Evolutionary conservation across 805 yeast species (phyloP), one percentile per base, ranked within the genome.

Genomic region (Brettanomyces custersianus): DNA sequence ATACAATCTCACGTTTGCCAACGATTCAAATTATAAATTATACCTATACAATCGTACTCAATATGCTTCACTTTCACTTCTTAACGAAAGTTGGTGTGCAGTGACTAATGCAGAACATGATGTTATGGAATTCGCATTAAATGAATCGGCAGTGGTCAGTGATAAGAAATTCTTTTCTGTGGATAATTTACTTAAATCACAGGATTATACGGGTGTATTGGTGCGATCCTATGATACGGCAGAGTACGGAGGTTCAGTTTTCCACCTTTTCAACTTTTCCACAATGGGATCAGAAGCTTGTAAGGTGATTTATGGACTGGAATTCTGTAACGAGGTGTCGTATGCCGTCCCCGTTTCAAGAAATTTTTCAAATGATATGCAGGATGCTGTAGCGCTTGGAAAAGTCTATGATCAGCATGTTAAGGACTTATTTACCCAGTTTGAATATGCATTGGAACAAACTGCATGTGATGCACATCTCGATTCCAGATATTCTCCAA

Each of bases 301-400:
- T 54, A 73, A 80, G 40, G 59, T 88, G 33, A 71, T 87, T 13
- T 85, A 73, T 52, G 81, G 74, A 40, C 63, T 90, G 40, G 77
- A 72, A 3, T 87, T 87, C 49, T 90, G 98, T 56, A 56, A 66
- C 21, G 72, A 74, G 31, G 94, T 90, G 18, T 92, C 95, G 1
- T 90, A 88, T 58, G 70, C 95, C 0, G 95, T 84, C 0, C 97
- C 97, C 0, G 65, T 55, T 5, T 60, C 59, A 12, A 40, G 37
- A 6, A 35, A 40, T 8, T 51, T 47, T n/a, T 28, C 48, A 16
- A 24, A 59, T 21, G 55, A 57, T 2, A 41, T 47, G 3, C 52
- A 51, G 24, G 59, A 57, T 15, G 52, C 53, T 29, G 48, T 55
- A 1, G 49, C 59, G 4, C 52, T 78, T 21, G 63, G 66, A 2